Evolutionary conservation across 495 filamentous ascomycete species (phyloP).

Genomic region (Pyrenula massariospora): DNA sequence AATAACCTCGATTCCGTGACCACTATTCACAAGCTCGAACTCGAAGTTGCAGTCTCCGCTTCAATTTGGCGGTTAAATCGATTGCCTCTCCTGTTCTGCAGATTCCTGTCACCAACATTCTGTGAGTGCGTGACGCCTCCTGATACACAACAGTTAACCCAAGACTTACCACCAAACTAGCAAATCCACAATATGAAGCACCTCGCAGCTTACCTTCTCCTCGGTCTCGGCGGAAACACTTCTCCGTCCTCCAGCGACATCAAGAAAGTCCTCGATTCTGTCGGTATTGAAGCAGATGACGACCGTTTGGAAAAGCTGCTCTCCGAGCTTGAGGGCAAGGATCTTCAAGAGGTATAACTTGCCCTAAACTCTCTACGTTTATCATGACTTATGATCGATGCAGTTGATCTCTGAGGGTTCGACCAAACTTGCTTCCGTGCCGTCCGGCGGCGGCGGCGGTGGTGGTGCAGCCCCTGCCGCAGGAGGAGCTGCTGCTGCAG

Average conservation of each 20-base stretch:
- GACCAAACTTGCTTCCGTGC: constrained; percentile 92
- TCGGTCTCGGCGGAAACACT: constrained; percentile 85
- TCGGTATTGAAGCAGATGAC: constrained; percentile 88
- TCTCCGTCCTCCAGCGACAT: constrained; percentile 78
- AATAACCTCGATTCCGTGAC: background rate
- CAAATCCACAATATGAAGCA: constrained; percentile 97
- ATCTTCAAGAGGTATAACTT: constrained; percentile 77
- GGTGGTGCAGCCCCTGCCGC: constrained; percentile 50
- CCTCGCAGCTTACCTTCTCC: constrained; percentile 97
- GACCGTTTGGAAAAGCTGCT: constrained; percentile 80
- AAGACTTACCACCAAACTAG: constrained; percentile 17
- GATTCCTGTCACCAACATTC: background rate
- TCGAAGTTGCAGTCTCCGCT: constrained; percentile 80
- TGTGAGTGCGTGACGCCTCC: constrained; percentile 2
- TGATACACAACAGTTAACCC: constrained; percentile 3
- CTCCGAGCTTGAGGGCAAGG: constrained; percentile 91
- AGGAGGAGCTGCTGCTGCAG: constrained; percentile 56
- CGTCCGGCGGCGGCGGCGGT: constrained; percentile 74
- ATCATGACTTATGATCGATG: too few species aligned
- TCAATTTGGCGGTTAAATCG: constrained; percentile 77
- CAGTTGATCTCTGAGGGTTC: constrained; percentile 89
- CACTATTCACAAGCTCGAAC: constrained; percentile 28
- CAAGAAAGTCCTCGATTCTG: constrained; percentile 82
- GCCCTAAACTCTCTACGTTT: too few species aligned
- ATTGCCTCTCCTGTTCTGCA: constrained; percentile 80